phyloP scores from a whole-genome alignment of 345 rosid genomes.

The Citrus glauca region DNA sequence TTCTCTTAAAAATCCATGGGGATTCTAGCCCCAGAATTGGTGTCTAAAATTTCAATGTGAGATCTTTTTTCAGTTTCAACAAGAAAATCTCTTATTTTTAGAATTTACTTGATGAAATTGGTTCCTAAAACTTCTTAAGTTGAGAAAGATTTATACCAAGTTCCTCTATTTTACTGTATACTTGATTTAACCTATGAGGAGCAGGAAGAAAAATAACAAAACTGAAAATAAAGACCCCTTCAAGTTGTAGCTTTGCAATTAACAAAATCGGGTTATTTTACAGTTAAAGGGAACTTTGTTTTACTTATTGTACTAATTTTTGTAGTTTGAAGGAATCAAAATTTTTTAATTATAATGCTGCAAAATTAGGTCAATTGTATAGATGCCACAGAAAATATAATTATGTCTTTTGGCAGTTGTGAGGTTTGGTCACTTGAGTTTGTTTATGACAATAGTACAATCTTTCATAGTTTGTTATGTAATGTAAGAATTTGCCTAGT shows the following conservation, averaged over 20 bases:
- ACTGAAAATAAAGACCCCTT: no score
- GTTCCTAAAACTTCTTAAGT: no score
- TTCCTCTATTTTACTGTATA: no score
- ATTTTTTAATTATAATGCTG: not conserved
- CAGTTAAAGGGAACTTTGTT: not conserved
- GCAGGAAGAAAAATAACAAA: no score
- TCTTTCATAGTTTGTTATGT: not conserved
- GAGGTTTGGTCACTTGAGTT: not conserved
- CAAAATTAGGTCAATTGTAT: not conserved
- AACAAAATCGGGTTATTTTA: not conserved
- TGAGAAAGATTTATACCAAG: no score
- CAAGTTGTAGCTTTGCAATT: not conserved
- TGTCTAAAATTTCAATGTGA: no score
- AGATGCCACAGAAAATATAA: not conserved
- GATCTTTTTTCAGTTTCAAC: no score
- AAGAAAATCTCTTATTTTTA: no score
- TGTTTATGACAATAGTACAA: not conserved
- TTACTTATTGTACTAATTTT: not conserved
- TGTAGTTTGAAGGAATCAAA: not conserved
- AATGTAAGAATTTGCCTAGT: not conserved
- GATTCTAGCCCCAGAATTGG: no score
- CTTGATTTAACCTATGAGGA: no score
- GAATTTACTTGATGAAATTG: no score
- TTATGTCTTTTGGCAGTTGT: not conserved
- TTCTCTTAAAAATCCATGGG: no score